Evolutionary conservation across 2,329 filamentous ascomycete species (phyloP).

Genomic region (Trichoderma pleuroti): DNA sequence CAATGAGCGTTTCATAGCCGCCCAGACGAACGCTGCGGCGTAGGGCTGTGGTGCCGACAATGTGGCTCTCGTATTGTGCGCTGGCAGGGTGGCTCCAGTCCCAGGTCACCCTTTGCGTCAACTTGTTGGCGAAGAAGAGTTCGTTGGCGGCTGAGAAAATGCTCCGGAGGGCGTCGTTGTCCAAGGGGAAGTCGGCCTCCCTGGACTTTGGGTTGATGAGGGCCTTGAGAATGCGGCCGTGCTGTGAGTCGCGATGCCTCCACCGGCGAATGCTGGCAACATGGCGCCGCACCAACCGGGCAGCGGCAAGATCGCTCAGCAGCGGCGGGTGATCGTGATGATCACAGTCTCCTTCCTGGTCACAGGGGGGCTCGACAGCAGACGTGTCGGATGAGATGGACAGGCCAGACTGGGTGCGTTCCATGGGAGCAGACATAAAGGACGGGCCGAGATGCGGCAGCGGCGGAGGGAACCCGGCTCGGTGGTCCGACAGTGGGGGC

Average conservation of each 20-base stretch:
- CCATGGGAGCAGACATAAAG: conserved; percentile 33
- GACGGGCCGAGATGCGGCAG: conserved; percentile 20
- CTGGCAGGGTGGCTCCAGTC: conserved; percentile 55
- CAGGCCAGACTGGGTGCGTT: conserved; percentile 48
- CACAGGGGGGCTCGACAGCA: conserved; percentile 29
- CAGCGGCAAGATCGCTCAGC: conserved; percentile 46
- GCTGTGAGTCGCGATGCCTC: conserved; percentile 47
- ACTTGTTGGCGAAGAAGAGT: conserved; percentile 57
- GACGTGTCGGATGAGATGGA: conserved; percentile 44
- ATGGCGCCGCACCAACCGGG: conserved; percentile 47
- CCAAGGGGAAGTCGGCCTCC: conserved; percentile 49
- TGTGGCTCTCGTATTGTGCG: conserved; percentile 49
- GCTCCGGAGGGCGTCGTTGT: conserved; percentile 53
- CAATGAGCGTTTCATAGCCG: conserved; percentile 61
- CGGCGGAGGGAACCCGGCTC: conserved; percentile 22
- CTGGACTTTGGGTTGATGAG: conserved; percentile 51
- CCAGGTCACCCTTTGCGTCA: conserved; percentile 58
- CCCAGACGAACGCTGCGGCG: conserved; percentile 43
- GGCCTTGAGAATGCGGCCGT: conserved; percentile 55
- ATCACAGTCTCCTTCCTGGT: conserved; percentile 31
- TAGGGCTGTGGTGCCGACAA: conserved; percentile 62
- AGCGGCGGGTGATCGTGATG: conserved; percentile 24
- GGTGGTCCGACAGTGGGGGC: conserved; percentile 22
- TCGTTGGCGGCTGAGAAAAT: conserved; percentile 61
- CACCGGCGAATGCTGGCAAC: conserved; percentile 41